phyloP scores from a whole-genome alignment of 768 basidiomycete species.

The Collybia sordida region DNA sequence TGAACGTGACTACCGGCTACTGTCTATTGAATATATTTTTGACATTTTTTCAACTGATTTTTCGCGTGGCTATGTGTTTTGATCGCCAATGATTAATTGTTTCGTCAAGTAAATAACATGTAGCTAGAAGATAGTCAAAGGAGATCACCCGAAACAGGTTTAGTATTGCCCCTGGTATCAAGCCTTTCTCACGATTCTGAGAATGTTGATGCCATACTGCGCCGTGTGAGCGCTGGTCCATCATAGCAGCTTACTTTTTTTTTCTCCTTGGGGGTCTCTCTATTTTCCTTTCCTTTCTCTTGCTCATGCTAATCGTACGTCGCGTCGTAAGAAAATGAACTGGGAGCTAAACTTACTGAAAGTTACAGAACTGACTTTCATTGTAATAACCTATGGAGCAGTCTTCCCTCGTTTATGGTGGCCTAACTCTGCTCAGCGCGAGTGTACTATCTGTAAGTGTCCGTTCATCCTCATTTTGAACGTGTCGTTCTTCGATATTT shows the following conservation, averaged over 20 bases:
- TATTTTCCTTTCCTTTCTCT: too few relatives aligned
- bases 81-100: too few relatives aligned
- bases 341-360: neutral
- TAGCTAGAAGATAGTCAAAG: neutral
- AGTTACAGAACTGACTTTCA: neutral
- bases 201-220: too few relatives aligned
- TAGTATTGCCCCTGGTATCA: neutral
- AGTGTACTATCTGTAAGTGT: slow-evolving; percentile 38
- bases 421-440: slow-evolving; percentile 28
- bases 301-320: slow-evolving; percentile 16
- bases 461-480: neutral
- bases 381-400: slow-evolving; percentile 24
- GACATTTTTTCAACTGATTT: too few relatives aligned
- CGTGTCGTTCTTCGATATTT: neutral
- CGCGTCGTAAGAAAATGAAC: neutral
- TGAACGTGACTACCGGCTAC: neutral
- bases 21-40: too few relatives aligned
- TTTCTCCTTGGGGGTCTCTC: too few relatives aligned
- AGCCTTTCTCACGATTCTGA: too few relatives aligned
- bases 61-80: too few relatives aligned
- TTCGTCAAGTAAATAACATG: too few relatives aligned
- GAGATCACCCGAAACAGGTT: neutral
- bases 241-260: too few relatives aligned
- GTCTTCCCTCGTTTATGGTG: slow-evolving; percentile 33
- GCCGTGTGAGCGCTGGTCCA: too few relatives aligned